Percentiles rank a stretch among this genome's conserved stretches.
Conservation (phyloP, 768 basidiomycete species). For the Lanmaoa pseudosensibilis region DNA sequence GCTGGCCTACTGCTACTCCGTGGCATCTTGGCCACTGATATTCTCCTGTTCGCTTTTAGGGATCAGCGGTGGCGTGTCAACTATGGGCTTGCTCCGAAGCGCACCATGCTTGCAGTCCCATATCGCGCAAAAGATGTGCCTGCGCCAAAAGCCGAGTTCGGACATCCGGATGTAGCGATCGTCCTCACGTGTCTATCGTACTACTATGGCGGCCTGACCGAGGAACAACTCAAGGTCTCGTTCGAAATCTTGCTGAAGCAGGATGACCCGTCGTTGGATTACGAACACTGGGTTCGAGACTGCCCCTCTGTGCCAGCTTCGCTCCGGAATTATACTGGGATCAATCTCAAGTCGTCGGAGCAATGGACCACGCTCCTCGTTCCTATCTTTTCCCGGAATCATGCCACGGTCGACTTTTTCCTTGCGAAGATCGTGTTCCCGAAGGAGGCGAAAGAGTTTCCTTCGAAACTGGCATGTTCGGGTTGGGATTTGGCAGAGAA, state of each 20-base stretch:
- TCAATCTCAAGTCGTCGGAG: slow-evolving; percentile 43
- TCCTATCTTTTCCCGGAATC: slow-evolving; percentile 39
- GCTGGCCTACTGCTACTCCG: slow-evolving; percentile 42
- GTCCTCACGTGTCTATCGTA: slow-evolving; percentile 48
- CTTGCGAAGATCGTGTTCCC: slow-evolving; percentile 49
- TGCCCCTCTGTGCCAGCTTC: slow-evolving; percentile 25
- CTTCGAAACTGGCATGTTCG: slow-evolving; percentile 46
- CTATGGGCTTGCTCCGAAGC: slow-evolving; percentile 44
- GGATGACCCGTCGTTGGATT: slow-evolving; percentile 43
- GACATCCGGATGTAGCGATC: slow-evolving; percentile 51
- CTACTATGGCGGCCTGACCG: slow-evolving; percentile 47
- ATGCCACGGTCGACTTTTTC: slow-evolving; percentile 46
- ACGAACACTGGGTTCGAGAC: slow-evolving; percentile 39
- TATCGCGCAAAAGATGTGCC: slow-evolving; percentile 56
- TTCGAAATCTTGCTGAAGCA: slow-evolving; percentile 41
- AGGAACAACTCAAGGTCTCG: slow-evolving; percentile 37
- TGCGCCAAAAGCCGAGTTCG: slow-evolving; percentile 46
- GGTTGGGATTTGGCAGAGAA: slow-evolving; percentile 53
- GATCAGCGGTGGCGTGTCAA: slow-evolving; percentile 51
- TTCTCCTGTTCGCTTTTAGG: slow-evolving; percentile 39
- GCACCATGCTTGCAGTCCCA: slow-evolving; percentile 51
- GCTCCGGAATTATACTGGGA: slow-evolving; percentile 36
- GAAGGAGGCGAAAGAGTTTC: slow-evolving; percentile 49
- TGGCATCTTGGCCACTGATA: slow-evolving; percentile 43
- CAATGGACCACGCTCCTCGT: slow-evolving; percentile 31